These are phyloP conservation scores for Ogataea neopini DNA, from an alignment of 805 yeast species.

Conservation along the genomic window DNA sequence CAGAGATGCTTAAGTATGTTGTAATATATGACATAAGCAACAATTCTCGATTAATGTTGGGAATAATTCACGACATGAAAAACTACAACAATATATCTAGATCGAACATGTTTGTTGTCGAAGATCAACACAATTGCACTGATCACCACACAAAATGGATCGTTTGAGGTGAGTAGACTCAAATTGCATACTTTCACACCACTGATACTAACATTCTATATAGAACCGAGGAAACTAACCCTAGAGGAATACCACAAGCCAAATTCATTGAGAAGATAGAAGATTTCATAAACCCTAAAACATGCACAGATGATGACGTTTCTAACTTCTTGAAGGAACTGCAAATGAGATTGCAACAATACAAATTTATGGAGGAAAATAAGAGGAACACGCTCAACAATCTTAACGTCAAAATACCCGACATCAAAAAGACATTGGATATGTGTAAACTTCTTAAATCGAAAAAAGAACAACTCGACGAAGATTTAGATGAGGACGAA, in stretches of 20 bases:
- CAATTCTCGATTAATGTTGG: too few relatives aligned
- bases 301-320: slow-evolving; percentile 37
- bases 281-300: slow-evolving; percentile 55
- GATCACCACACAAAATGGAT: slow-evolving; percentile 14
- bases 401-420: slow-evolving; percentile 79
- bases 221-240: slow-evolving; percentile 66
- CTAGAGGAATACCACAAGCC: slow-evolving; percentile 96
- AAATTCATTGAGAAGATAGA: slow-evolving; percentile 88
- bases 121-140: not conserved
- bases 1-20: not conserved
- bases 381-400: slow-evolving; percentile 51
- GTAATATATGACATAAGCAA: not conserved
- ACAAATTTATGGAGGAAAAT: slow-evolving; percentile 79
- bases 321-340: slow-evolving; percentile 61
- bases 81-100: not conserved
- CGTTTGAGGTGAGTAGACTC: slow-evolving; percentile 20
- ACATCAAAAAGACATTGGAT: slow-evolving; percentile 80
- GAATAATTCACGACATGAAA: not conserved
- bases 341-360: slow-evolving; percentile 87
- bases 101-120: not conserved
- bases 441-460: slow-evolving; percentile 62
- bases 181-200: not conserved
- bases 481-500: slow-evolving; percentile 22
- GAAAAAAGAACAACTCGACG: slow-evolving; percentile 40
- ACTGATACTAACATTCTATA: slow-evolving; percentile 6